Conservation (phyloP, 1,284 basidiomycete species). For the Naganishia albida region DNA sequence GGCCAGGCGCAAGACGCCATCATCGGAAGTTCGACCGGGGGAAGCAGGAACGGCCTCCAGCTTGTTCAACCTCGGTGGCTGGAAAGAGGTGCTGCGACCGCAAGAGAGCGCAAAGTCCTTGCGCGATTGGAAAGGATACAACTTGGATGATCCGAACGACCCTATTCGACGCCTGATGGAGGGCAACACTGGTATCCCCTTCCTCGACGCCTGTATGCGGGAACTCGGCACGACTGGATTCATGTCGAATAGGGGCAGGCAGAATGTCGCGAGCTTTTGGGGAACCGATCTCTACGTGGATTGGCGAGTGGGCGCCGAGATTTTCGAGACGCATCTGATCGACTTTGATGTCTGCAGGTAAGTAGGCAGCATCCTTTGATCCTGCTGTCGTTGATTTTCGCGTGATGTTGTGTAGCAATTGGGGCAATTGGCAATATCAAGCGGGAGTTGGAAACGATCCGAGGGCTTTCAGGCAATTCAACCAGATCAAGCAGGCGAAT, state of each 20-base stretch:
- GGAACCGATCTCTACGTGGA: conserved; percentile 59
- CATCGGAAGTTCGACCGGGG: neutral
- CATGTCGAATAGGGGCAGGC: conserved; percentile 61
- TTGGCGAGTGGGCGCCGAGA: conserved; percentile 62
- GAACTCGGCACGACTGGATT: conserved; percentile 60
- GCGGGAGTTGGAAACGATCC: conserved; percentile 63
- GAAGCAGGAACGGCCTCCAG: conserved; percentile 39
- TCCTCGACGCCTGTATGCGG: conserved; percentile 61
- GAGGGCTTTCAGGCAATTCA: conserved; percentile 59
- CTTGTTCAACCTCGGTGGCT: conserved; percentile 56
- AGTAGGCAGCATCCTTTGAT: conserved; percentile 34
- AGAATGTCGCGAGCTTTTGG: conserved; percentile 62
- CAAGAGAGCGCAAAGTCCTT: conserved; percentile 42
- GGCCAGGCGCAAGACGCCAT: neutral
- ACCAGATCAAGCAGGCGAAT: conserved; percentile 61
- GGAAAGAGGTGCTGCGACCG: conserved; percentile 55
- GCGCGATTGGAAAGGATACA: conserved; percentile 45
- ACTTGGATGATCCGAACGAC: conserved; percentile 41
- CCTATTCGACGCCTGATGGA: conserved; percentile 54
- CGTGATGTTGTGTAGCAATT: conserved; percentile 43
- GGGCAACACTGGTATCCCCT: conserved; percentile 60
- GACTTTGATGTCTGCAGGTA: conserved; percentile 55
- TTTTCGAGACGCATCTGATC: conserved; percentile 57
- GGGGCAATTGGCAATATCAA: conserved; percentile 57
- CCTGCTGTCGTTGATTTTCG: neutral